Evolutionary conservation across 73 alveolate species (phyloP).

Genomic region (Tetrahymena malaccensis): DNA sequence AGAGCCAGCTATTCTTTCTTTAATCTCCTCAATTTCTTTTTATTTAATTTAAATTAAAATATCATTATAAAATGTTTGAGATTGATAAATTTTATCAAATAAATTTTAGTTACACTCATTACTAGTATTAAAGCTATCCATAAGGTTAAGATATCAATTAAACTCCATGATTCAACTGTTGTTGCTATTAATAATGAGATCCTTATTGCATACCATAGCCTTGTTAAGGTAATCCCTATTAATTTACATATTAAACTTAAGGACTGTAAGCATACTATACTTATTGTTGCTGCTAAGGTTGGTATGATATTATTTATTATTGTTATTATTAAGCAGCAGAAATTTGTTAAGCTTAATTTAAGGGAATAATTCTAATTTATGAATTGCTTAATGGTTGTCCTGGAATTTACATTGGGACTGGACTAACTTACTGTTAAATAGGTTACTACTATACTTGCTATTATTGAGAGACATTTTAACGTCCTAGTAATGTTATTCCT

Average conservation of each 20-base stretch:
- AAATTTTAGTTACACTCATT: neutral
- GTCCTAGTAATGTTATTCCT: neutral
- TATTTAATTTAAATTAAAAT: too few species aligned
- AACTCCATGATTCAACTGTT: neutral
- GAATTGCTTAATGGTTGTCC: neutral
- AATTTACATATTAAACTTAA: neutral
- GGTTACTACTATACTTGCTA: neutral
- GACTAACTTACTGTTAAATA: neutral
- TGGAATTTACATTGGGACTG: neutral
- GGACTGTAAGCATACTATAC: neutral
- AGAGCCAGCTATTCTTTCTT: too few species aligned
- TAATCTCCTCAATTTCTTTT: too few species aligned
- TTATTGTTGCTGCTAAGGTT: neutral
- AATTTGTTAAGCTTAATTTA: neutral
- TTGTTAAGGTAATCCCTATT: neutral
- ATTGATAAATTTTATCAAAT: neutral
- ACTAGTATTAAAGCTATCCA: neutral
- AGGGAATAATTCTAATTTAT: neutral
- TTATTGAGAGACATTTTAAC: neutral
- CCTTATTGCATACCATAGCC: neutral
- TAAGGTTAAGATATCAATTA: neutral
- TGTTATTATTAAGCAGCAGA: neutral
- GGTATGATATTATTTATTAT: neutral
- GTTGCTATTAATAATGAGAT: neutral
- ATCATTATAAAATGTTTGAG: neutral